Evolutionary conservation across 2,329 filamentous ascomycete genomes (phyloP).

Genomic region (Colletotrichum chlorophyti): DNA sequence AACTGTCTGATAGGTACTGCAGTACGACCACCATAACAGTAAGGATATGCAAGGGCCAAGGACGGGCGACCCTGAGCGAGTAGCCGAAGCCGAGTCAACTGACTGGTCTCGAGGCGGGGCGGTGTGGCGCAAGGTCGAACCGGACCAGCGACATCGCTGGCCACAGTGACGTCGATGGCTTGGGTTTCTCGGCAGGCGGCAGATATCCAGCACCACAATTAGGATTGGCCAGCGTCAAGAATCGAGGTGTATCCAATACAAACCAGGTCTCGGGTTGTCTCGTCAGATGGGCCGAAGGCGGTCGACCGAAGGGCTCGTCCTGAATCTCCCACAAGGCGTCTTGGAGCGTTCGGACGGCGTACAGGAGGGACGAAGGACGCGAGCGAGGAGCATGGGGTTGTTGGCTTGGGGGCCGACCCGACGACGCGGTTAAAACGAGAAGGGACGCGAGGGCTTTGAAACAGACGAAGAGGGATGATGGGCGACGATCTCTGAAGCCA

Average conservation of each 20-base stretch:
- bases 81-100: constrained; percentile 12
- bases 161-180: constrained; percentile 26
- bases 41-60: background rate
- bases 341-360: too few species aligned
- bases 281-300: background rate
- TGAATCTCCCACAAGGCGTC: too few species aligned
- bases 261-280: constrained; percentile 3
- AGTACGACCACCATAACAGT: too few species aligned
- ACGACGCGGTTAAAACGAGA: constrained; percentile 16
- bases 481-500: constrained; percentile 12
- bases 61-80: constrained; percentile 7
- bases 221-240: background rate
- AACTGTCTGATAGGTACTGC: constrained; percentile 1
- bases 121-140: constrained; percentile 14
- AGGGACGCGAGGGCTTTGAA: constrained; percentile 22
- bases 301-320: background rate
- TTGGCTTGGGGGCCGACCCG: background rate
- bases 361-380: constrained; percentile 3
- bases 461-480: constrained; percentile 7
- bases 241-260: too few species aligned
- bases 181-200: constrained; percentile 9
- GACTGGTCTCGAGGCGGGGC: background rate
- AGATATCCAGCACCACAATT: background rate
- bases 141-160: constrained; percentile 1
- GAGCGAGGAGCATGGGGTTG: background rate